Evolutionary conservation across 345 rosid genomes (phyloP).

Genomic region (Citrus cavaleriei): DNA sequence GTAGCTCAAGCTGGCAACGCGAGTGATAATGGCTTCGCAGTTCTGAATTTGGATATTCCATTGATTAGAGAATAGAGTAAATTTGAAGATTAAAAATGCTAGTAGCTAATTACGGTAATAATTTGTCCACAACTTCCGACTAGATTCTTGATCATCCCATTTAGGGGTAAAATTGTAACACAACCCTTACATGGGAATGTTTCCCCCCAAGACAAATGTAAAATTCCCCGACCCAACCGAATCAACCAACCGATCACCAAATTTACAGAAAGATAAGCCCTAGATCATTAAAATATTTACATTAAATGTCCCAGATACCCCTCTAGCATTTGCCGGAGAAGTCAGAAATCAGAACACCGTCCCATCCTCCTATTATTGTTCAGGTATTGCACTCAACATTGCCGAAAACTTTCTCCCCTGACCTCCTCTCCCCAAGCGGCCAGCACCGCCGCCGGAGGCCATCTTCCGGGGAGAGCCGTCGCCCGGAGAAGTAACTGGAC

Average conservation of each 20-base stretch:
- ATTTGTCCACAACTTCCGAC: not conserved
- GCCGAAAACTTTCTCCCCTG: slow-evolving; percentile 45
- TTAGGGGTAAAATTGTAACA: slow-evolving; percentile 46
- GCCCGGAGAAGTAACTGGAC: slow-evolving; percentile 26
- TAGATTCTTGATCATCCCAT: slow-evolving; percentile 17
- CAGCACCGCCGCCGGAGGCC: slow-evolving; percentile 17
- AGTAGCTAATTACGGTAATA: not conserved
- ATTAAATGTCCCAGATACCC: slow-evolving; percentile 5
- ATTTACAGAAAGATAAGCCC: not conserved
- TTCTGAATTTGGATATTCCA: not conserved
- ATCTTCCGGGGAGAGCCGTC: slow-evolving; percentile 21
- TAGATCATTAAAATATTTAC: slow-evolving; percentile 6
- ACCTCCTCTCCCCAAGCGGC: slow-evolving; percentile 28
- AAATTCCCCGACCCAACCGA: not conserved
- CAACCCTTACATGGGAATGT: slow-evolving; percentile 20
- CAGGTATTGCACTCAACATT: slow-evolving; percentile 68
- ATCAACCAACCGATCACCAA: not conserved
- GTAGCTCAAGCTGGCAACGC: not conserved
- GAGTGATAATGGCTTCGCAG: not conserved
- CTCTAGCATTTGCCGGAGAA: not conserved
- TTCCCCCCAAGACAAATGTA: not conserved
- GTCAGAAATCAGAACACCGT: too few relatives aligned
- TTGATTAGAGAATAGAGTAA: not conserved
- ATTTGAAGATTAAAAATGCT: not conserved
- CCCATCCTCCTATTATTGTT: slow-evolving; percentile 45